phyloP scores from a whole-genome alignment of 495 filamentous ascomycete species.

The Cairneyella variabilis region DNA sequence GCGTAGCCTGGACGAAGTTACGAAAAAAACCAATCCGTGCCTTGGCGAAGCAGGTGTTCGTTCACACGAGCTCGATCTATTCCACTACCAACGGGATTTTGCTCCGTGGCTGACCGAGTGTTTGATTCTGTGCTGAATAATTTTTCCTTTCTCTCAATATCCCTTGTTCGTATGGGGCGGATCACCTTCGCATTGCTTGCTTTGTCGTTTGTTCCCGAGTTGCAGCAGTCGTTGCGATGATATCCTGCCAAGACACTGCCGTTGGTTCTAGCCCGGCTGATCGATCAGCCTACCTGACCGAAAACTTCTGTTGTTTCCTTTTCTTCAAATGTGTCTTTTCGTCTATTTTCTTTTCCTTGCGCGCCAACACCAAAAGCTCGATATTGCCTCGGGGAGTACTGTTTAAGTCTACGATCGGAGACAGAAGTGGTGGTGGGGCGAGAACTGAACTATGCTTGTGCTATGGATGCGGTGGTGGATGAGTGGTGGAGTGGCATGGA shows the following conservation, averaged over 20 bases:
- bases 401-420: neutral
- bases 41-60: conserved; percentile 27
- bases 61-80: conserved; percentile 31
- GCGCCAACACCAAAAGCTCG: conserved; percentile 19
- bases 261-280: conserved; percentile 11
- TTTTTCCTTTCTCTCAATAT: conserved; percentile 26
- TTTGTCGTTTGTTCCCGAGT: conserved; percentile 13
- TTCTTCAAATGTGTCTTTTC: conserved; percentile 23
- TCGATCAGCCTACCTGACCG: conserved; percentile 5
- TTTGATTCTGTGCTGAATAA: conserved; percentile 26
- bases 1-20: conserved; percentile 52
- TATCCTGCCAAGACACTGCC: conserved; percentile 29
- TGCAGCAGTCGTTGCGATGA: conserved; percentile 25
- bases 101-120: conserved; percentile 16
- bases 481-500: no score
- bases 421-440: no score
- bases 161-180: conserved; percentile 28
- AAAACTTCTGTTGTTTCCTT: conserved; percentile 10
- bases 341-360: conserved; percentile 27
- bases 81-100: conserved; percentile 29
- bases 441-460: no score
- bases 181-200: conserved; percentile 24
- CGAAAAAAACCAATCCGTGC: conserved; percentile 42
- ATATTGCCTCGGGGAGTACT: conserved; percentile 1
- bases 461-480: no score